Evolutionary conservation across 2,329 filamentous ascomycete species (phyloP).

Genomic region (Amphichorda felina): DNA sequence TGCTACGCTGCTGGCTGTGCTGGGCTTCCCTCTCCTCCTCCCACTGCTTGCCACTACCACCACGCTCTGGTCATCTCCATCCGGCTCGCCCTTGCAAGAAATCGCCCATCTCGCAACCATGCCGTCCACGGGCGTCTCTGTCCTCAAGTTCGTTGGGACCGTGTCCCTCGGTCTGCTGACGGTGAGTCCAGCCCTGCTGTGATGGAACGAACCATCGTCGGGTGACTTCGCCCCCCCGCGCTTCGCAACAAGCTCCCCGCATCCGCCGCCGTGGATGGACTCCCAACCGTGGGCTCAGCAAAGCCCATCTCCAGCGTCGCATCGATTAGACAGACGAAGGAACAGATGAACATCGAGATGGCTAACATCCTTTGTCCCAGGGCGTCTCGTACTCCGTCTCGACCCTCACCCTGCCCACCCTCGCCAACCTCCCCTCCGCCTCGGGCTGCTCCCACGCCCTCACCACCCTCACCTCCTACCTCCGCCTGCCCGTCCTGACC

Average conservation of each 20-base stretch:
- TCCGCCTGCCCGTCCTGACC: constrained; percentile 52
- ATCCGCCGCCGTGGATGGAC: no score
- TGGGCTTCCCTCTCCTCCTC: constrained; percentile 1
- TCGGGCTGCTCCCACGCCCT: constrained; percentile 59
- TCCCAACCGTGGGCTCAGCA: no score
- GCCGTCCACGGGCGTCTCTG: constrained; percentile 57
- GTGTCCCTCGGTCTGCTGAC: constrained; percentile 81
- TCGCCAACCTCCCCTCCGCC: constrained; percentile 71
- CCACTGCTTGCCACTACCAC: neutral
- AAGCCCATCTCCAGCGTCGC: no score
- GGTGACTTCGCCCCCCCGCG: no score
- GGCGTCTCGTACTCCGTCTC: constrained; percentile 81
- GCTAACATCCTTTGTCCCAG: constrained; percentile 29
- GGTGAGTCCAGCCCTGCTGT: constrained; percentile 55
- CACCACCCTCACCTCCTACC: constrained; percentile 49
- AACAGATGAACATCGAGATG: neutral
- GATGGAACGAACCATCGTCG: no score
- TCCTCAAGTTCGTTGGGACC: constrained; percentile 88
- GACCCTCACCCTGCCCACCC: constrained; percentile 64
- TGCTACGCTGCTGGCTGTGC: no score
- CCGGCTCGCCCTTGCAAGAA: no score
- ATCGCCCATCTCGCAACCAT: constrained; percentile 26
- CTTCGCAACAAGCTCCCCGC: no score
- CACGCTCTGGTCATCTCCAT: no score
- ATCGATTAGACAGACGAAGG: no score